Base-by-base conservation (phyloP, 129 eudicot genomes). In the Scalesia atractyloides region DNA sequence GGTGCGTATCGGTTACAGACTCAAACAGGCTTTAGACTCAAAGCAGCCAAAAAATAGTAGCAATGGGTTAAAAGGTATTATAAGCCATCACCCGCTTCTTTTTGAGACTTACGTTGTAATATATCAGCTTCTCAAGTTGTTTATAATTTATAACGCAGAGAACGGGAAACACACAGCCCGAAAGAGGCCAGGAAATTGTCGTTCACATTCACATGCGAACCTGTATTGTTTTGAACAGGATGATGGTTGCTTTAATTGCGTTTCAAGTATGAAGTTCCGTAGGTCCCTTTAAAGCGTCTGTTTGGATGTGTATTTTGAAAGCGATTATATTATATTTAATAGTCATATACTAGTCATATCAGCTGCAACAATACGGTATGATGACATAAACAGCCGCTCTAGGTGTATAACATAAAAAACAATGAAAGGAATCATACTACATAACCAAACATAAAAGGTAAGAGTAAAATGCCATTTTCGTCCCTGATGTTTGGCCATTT, bases 1-100 rank as follows among this genome's bases (percentile, higher is more conserved):
- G 9, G 79, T 94, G 72, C 98, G 94, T 59, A 60, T 90, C 24
- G 98, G 97, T 56, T 90, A 81, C 82, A 94, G 88, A 83, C 89
- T 94, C 76, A 94, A 90, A 85, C 97, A 88, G 74, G 78, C 79
- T 24, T 64, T 87, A 39, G 97, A 94, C 48, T n/a, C 84, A 8
- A 89, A 83, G 77, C 90, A 79, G 54, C 79, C 74, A 20, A 80
- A 84, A 17, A 82, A 68, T 63, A 74, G 78, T 36, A 74, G 69
- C 81, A 76, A 54, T 62, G 66, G 62, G 63, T 69, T 75, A 37
- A 87, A 81, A 86, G 97, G 98, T 90, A 68, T 36, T 61, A 58
- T 34, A 10, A 12, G 26, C 15, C 65, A 41, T 63, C 68, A 36
- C 39, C n/a, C 22, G 37, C 43, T 30, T 16, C 5, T 8, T 24